Base-by-base conservation (phyloP, 176 grass and related monocot species). In the Eragrostis curvula region DNA sequence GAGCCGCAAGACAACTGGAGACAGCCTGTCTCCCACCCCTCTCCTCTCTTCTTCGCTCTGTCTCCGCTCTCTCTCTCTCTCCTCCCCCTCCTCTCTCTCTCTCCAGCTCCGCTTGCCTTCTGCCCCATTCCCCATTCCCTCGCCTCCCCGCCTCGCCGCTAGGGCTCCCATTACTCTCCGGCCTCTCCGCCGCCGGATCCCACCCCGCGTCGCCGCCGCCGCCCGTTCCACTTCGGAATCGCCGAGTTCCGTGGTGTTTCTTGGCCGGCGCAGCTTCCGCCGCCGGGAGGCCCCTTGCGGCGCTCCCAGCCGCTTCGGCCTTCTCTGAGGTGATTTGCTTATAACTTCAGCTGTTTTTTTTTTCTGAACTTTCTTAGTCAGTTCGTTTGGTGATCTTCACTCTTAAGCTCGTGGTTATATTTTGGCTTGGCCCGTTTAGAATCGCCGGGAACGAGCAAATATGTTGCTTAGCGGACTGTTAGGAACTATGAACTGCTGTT, bases 21-120 rank as follows among this genome's bases (percentile, higher is more conserved):
- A 93, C 94, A 97, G 86, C 46, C 89, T 97, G 94, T 97, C 89
- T 91, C 82, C 89, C 89, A 91, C 91, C 88, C 73, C 42, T 71
- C 62, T 78, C 81, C 78, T 67, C 82, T 78, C 78, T 79, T 88
- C 88, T 79, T 61, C 79, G 73, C 81, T 58, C 15, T 75, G 24
- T 69, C 78, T 79, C 28, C 57, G 62, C 49, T 67, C 86, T 84
- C 77, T 71, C 68, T 41, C 40, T 32, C 49, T 14, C 5, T 13
- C 63, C 7, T n/a, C 14, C 58, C 41, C 68, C 30, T 45, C 30
- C 23, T 65, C 67, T 49, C 77, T 40, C 62, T 61, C 82, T 78
- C n/a, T 43, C 79, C 58, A 40, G 66, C 12, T 12, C 79, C 66
- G 36, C 83, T 36, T 36, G 15, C 4, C 45, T 24, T 48, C 24